phyloP scores from a whole-genome alignment of 139 green algal species.

The Chlamydomonas sp. region DNA sequence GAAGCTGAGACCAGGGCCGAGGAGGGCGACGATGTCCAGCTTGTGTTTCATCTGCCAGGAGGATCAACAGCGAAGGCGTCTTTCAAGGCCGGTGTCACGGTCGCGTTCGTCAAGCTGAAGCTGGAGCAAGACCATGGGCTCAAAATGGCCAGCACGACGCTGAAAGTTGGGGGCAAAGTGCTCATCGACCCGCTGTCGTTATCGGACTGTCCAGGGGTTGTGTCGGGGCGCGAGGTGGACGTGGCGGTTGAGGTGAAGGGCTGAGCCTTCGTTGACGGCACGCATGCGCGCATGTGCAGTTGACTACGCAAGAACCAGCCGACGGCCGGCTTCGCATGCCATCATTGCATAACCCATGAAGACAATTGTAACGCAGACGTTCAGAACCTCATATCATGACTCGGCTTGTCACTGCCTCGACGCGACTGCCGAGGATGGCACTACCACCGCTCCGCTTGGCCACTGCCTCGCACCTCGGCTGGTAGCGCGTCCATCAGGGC shows the following conservation, averaged over 20 bases:
- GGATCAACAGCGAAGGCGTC: conserved; percentile 3
- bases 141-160: conserved; percentile 4
- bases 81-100: conserved; percentile 57
- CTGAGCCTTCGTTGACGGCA: no score
- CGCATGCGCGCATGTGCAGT: no score
- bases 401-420: no score
- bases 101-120: conserved; percentile 58
- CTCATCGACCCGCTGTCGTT: conserved; percentile 52
- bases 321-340: no score
- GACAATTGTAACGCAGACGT: no score
- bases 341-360: no score
- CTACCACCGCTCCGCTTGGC: no score
- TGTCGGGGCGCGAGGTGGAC: conserved; percentile 31
- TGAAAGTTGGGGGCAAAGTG: conserved; percentile 26
- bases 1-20: conserved; percentile 10
- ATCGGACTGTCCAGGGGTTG: conserved; percentile 52
- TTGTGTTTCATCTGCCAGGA: background rate
- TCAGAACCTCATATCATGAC: no score
- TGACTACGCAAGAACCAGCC: no score
- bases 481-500: no score
- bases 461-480: no score
- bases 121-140: conserved; percentile 39
- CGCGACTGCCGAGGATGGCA: no score
- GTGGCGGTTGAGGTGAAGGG: conserved; percentile 20
- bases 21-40: conserved; percentile 6